Conservation (phyloP, 1,284 basidiomycete genomes). For the Ceraceosorus guamensis region DNA sequence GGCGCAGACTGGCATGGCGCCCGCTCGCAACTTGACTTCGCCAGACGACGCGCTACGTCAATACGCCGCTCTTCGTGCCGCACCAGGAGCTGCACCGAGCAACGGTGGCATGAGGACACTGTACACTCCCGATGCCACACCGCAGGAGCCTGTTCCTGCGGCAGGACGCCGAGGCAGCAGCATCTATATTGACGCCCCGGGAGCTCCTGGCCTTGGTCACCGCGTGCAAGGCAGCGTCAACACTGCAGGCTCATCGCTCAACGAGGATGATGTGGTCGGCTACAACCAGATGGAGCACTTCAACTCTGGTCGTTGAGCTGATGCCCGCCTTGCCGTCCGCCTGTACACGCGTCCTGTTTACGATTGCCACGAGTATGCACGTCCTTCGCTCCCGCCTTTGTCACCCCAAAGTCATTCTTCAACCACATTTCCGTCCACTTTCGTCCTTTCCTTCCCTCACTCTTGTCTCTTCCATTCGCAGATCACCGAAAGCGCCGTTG, state of each 20-base stretch:
- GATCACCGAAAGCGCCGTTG: no score
- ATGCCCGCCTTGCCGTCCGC: no score
- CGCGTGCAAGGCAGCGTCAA: constrained; percentile 1
- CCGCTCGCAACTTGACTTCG: constrained; percentile 29
- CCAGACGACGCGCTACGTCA: constrained; percentile 41
- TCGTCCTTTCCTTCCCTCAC: no score
- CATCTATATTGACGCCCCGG: neutral
- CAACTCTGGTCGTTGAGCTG: no score
- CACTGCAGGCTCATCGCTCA: constrained; percentile 30
- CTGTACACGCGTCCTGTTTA: no score
- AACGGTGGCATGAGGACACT: constrained; percentile 22
- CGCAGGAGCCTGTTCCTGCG: constrained; percentile 1
- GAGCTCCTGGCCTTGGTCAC: constrained; percentile 1
- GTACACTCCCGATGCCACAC: constrained; percentile 26
- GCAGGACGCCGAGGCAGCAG: neutral
- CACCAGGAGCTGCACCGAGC: neutral
- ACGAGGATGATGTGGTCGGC: constrained; percentile 44
- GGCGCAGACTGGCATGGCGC: constrained; percentile 34
- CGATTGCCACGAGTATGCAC: no score
- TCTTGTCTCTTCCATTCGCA: no score
- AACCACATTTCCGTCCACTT: no score
- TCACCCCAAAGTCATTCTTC: no score
- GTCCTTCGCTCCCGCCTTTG: no score
- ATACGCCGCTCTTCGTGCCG: constrained; percentile 34
- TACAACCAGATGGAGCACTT: constrained; percentile 34